These are phyloP conservation scores for Cladophialophora bantiana DNA, from an alignment of 2,329 filamentous ascomycete species.

Conservation along the genomic window DNA sequence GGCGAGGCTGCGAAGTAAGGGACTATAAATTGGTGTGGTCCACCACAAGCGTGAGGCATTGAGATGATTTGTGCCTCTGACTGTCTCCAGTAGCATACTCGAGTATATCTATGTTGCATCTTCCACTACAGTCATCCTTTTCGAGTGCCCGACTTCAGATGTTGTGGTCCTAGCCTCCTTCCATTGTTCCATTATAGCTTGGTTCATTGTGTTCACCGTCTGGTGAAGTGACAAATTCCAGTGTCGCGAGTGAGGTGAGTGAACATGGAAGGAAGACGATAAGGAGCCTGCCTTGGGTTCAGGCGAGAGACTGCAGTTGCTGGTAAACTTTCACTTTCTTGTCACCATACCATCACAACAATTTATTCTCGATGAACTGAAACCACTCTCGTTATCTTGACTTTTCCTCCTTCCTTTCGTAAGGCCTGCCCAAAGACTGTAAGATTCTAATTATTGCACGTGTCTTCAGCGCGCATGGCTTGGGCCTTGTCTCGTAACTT, in stretches of 20 bases:
- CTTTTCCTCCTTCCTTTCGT: not conserved
- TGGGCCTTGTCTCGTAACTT: slow-evolving; percentile 1
- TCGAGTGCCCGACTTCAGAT: not conserved
- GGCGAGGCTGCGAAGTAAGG: not conserved
- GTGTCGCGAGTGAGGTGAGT: not conserved
- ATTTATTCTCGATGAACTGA: not conserved
- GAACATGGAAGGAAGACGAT: not conserved
- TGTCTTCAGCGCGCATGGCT: not conserved
- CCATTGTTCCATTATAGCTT: not conserved
- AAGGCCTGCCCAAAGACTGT: not conserved
- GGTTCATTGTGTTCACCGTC: not conserved
- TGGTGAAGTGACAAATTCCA: not conserved
- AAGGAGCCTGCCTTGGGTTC: not conserved
- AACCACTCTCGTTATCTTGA: not conserved
- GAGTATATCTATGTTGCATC: not conserved
- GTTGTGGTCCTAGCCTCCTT: not conserved
- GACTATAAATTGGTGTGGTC: not conserved
- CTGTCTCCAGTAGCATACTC: not conserved
- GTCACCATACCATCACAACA: not conserved
- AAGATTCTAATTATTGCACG: not conserved
- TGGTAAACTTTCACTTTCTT: not conserved
- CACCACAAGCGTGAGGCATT: not conserved
- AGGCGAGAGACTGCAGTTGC: not conserved
- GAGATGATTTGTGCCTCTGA: not conserved
- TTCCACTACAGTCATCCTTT: not conserved